Evolutionary conservation across 192 early-diverging fungal species (phyloP), one percentile per base, ranked within the genome.

Genomic region (Coemansia sp.): DNA sequence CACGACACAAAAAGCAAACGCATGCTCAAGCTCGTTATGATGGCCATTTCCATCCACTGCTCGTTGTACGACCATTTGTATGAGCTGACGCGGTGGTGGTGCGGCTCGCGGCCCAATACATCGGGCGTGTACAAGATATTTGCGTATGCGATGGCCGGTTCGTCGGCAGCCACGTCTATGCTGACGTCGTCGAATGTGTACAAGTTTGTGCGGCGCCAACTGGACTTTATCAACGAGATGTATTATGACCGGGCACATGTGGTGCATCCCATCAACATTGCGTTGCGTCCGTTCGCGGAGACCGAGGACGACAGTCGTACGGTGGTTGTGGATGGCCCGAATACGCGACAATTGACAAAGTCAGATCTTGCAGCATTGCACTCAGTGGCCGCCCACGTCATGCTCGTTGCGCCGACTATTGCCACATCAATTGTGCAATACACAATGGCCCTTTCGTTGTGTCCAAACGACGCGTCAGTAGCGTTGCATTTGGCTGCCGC

Each of bases 151-250:
- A 66, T 82, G 67, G 61, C 69, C 19, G 32, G 53, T 2, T 74
- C 71, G 8, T 38, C 62, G 1, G 49, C 45, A 1, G 68, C 64
- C 51, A 53, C 53, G 26, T 45, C 61, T 0, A 50, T 57, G 64
- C 62, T 82, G 57, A 64, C 74, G 3, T 66, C 71, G 13, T 26
- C 64, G 13, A 69, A 63, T 37, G 61, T 74, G 58, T 82, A 77
- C 74, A 82, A 77, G 59, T 82, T 67, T 35, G 26, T 77, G 0
- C 66, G 80, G 11, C 66, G 80, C 7, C 69, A 64, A 52, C 78
- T 81, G 5, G 49, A 61, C 16, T 59, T 66, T 0, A 41, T 75
- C 22, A 62, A 81, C 59, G 55, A 58, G 3, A 53, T 68, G 11
- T 74, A 68, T 55, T 74, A 74, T 52, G 9, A 32, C 3, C 32